Conservation (phyloP, 169 alveolate genomes). For the Theileria parva region DNA sequence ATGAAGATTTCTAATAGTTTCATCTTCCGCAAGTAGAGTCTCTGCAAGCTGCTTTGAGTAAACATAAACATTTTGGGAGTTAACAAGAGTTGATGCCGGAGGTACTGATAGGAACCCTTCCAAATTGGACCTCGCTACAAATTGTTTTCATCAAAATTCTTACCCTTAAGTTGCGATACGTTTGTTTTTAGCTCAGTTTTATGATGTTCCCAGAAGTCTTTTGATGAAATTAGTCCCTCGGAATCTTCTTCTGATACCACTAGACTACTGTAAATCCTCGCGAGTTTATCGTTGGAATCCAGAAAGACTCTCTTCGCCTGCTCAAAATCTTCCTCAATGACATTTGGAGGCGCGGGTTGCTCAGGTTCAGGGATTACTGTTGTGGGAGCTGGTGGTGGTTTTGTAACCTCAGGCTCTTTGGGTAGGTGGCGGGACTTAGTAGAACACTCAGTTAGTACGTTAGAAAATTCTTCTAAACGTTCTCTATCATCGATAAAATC, state of each 20-base stretch:
- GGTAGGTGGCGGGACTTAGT: constrained; percentile 14
- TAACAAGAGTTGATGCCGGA: constrained; percentile 46
- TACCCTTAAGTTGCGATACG: constrained; percentile 36
- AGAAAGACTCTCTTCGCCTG: constrained; percentile 25
- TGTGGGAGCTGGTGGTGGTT: neutral
- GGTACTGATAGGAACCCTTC: constrained; percentile 66
- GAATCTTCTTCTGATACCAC: constrained; percentile 29
- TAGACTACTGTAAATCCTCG: constrained; percentile 33
- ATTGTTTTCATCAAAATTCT: neutral
- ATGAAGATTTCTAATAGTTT: constrained; percentile 51
- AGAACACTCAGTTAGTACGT: constrained; percentile 19
- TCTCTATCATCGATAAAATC: constrained; percentile 58
- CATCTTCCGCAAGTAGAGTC: constrained; percentile 62
- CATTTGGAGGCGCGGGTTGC: neutral
- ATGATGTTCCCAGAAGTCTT: constrained; percentile 68
- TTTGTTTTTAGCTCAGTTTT: constrained; percentile 28
- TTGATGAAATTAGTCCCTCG: constrained; percentile 39
- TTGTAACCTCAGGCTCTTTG: neutral
- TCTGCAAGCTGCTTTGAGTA: constrained; percentile 39
- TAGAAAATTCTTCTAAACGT: constrained; percentile 37
- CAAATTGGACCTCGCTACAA: constrained; percentile 50
- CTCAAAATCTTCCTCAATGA: neutral
- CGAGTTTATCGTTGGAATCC: constrained; percentile 9
- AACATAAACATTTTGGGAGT: constrained; percentile 30
- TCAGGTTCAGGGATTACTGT: neutral